Base-by-base conservation (phyloP, 768 basidiomycete species). In the Boletus subparvulus region DNA sequence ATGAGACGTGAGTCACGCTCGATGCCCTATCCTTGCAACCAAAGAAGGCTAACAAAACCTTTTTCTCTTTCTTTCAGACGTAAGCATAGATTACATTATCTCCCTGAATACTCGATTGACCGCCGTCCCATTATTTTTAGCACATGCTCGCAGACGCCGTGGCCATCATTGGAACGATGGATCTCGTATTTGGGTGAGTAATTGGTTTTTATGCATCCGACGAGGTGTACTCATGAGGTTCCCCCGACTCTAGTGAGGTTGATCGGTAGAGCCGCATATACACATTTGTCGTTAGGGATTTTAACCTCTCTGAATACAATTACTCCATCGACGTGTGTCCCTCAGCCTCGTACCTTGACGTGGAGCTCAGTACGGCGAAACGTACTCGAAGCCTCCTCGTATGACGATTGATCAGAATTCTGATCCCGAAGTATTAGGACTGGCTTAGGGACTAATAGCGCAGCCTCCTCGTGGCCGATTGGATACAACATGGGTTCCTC, bases 161-260 rank as follows among this genome's bases (percentile, higher is more conserved):
- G 48, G 87, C 96, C 47, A 90, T 99, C 70, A 97, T 98, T 70
- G 97, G 97, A 65, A 98, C 96, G 45, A 95, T 97, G 95, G 93
- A 97, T 79, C 83, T 96, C 61, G 94, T 97, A 69, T 96, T 97
- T 69, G 94, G 94, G 85, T 92, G 80, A 65, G 92, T 86, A 13
- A 14, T 26, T 21, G 0, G 4, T 32, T 44, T 44, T 2, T 21
- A 14, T 16, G 0, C 6, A 3, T 39, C 13, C 11, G 8, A 12
- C 11, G 17, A 14, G 1, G 10, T 43, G n/a, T 42, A 5, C 54
- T 56, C 17, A 59, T 43, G 5, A 2, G 11, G 12, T 19, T 6
- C 13, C 10, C 9, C 21, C 17, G 21, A 45, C 10, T 46, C 13
- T 17, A 71, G 70, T 30, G 71, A 73, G 59, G 70, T 71, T 53